Conservation (phyloP, 306 rosid genomes). For the Heteromeles arbutifolia region DNA sequence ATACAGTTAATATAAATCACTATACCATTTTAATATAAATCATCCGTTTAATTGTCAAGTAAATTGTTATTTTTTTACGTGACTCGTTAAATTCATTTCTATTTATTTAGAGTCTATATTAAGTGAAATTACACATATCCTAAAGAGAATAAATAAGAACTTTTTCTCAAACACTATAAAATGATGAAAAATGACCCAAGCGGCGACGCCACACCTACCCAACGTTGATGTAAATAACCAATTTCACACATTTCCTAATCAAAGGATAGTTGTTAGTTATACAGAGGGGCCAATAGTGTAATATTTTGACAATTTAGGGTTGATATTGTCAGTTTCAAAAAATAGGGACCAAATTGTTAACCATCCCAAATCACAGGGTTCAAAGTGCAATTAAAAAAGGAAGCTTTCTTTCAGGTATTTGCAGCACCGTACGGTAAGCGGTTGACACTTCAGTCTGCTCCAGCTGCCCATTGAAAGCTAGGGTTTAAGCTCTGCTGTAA, state of each 20-base stretch:
- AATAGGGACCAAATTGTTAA: not conserved
- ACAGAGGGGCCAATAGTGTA: too few species aligned
- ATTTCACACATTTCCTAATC: not conserved
- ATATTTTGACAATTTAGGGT: too few species aligned
- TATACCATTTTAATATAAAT: too few species aligned
- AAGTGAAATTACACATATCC: too few species aligned
- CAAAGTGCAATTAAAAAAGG: not conserved
- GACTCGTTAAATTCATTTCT: too few species aligned
- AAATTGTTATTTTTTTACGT: too few species aligned
- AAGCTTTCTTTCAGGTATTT: not conserved
- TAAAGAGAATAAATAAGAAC: too few species aligned
- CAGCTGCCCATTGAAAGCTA: not conserved
- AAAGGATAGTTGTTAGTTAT: not conserved
- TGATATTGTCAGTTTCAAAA: not conserved
- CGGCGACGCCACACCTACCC: not conserved
- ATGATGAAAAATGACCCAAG: too few species aligned
- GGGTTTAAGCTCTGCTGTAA: conserved; percentile 7
- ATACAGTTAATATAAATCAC: too few species aligned
- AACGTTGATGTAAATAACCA: not conserved
- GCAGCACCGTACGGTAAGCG: not conserved
- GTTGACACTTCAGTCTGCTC: not conserved
- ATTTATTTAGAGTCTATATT: too few species aligned
- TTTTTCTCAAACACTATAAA: too few species aligned
- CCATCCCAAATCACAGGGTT: not conserved
- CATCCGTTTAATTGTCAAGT: fast-evolving